Evolutionary conservation across 768 basidiomycete species (phyloP), one percentile per base, ranked within the genome.

Genomic region (Kondoa subrosea): DNA sequence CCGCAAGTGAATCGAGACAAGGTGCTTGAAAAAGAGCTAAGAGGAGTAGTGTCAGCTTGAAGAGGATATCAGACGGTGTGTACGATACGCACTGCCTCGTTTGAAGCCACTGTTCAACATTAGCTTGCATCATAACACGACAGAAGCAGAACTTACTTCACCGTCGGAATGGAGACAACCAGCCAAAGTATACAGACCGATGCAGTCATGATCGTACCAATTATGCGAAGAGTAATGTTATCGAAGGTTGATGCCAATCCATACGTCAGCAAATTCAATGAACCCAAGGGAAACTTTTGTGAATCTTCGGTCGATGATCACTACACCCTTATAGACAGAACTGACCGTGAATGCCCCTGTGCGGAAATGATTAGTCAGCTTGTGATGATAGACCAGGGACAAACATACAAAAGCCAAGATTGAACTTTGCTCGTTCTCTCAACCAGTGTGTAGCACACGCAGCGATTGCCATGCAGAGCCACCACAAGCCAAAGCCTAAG

Each of bases 401-500:
- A 34, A 1, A n/a, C 2, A 0, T 34, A 66, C 26, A 59, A 66
- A 67, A 63, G 33, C 33, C 68, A 17, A 67, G 31, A 40, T 34
- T 31, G 67, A 57, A 69, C 27, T 30, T 32, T 15, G 60, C 34
- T 17, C 56, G 34, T 4, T 66, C 65, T 26, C 50, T 66, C 21
- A 33, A 17, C 8, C 68, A 58, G 31, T 73, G 72, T 1, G 65
- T 50, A 14, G 29, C 59, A 40, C 73, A 64, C 12, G 34, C 50
- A 4, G 68, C 70, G 34, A 72, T 33, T 1, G 73, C 74, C n/a
- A 72, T 56, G 64, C 71, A 73, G 1, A 66, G 33, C 69, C 71
- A 75, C 74, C 74, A 75, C n/a, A 75, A 33, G 1, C 74, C 74
- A 21, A 72, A 70, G 0, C 71, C 74, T 67, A 71, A 74, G 3